phyloP scores from a whole-genome alignment of 306 rosid species.

The Inga laurina region DNA sequence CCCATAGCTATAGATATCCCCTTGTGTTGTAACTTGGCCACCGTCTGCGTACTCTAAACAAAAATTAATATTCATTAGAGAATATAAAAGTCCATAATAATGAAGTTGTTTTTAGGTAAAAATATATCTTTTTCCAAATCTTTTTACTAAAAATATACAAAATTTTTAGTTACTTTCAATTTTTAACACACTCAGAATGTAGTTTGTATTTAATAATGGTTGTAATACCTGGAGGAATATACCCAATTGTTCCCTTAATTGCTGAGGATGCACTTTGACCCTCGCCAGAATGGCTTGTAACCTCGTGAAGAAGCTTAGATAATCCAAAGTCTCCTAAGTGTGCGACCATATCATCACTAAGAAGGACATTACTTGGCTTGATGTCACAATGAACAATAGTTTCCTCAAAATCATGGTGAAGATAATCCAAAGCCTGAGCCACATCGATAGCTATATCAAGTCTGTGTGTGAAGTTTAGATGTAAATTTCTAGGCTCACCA shows the following conservation, averaged over 20 bases:
- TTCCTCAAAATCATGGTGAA: too few relatives aligned
- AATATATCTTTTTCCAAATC: not conserved
- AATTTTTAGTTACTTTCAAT: not conserved
- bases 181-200: not conserved
- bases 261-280: not conserved
- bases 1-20: conserved; percentile 5
- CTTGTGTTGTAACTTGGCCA: not conserved
- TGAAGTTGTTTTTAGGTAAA: not conserved
- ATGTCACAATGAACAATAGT: not conserved
- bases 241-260: conserved; percentile 39
- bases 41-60: conserved; percentile 33
- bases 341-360: not conserved
- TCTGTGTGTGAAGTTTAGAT: not conserved
- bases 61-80: not conserved
- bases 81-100: not conserved
- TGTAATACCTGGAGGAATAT: conserved; percentile 26
- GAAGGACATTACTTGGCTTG: not conserved
- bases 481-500: not conserved
- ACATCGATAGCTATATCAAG: not conserved
- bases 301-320: not conserved
- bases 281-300: not conserved
- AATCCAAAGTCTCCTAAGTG: not conserved
- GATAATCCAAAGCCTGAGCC: too few relatives aligned
- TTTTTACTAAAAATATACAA: too few relatives aligned
- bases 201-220: too few relatives aligned